Percentiles rank a stretch among this genome's conserved stretches.
These are phyloP conservation scores for Nannizziopsis barbatae DNA, from an alignment of 2,329 filamentous ascomycete species.

Conservation along the genomic window DNA sequence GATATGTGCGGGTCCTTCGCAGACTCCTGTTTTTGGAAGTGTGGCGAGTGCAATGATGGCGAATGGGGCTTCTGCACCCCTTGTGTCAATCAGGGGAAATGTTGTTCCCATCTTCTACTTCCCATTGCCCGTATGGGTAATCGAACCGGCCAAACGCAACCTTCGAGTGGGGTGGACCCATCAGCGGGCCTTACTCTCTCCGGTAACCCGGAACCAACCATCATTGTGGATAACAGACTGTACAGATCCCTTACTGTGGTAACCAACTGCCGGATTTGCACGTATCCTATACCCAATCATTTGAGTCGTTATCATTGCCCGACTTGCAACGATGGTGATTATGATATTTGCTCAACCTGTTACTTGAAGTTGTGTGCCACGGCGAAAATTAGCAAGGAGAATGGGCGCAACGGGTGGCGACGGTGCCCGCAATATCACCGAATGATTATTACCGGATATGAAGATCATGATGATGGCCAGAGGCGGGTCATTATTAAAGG, in stretches of 20 bases:
- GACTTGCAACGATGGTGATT: slow-evolving; percentile 66
- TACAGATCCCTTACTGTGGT: slow-evolving; percentile 62
- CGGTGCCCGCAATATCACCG: slow-evolving; percentile 70
- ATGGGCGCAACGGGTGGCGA: slow-evolving; percentile 72
- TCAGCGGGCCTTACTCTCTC: slow-evolving; percentile 22
- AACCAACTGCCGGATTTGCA: slow-evolving; percentile 69
- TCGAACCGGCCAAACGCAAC: slow-evolving; percentile 8
- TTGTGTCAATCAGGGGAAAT: slow-evolving; percentile 71
- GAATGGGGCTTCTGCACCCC: slow-evolving; percentile 90
- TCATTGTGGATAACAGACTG: slow-evolving; percentile 35
- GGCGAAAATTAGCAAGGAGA: slow-evolving; percentile 58
- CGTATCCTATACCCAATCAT: slow-evolving; percentile 56
- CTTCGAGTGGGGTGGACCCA: slow-evolving; percentile 13
- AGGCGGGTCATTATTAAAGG: slow-evolving; percentile 58
- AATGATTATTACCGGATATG: slow-evolving; percentile 71
- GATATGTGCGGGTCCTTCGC: slow-evolving; percentile 60
- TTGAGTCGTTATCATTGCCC: slow-evolving; percentile 70
- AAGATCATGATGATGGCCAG: slow-evolving; percentile 56
- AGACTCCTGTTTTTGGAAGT: slow-evolving; percentile 84
- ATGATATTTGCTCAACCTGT: slow-evolving; percentile 71
- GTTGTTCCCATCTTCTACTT: slow-evolving; percentile 70
- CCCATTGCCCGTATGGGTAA: slow-evolving; percentile 55
- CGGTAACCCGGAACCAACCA: slow-evolving; percentile 25
- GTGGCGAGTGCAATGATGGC: slow-evolving; percentile 73
- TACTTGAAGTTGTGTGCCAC: slow-evolving; percentile 57